phyloP scores from a whole-genome alignment of 2,329 filamentous ascomycete species.

The Trichothecium sympodiale region DNA sequence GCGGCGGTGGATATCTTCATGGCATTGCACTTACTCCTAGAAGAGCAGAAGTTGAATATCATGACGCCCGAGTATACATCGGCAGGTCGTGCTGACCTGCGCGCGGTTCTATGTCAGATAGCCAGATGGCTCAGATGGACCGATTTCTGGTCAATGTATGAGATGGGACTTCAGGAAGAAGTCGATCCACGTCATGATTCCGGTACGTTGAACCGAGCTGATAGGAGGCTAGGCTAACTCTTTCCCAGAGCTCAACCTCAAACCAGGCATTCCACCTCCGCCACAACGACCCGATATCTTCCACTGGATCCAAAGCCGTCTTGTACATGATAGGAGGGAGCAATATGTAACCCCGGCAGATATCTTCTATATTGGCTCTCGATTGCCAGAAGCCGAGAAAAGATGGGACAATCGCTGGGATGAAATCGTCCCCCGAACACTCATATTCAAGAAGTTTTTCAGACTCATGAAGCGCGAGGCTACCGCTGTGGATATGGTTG shows the following conservation, averaged over 20 bases:
- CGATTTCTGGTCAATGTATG: conserved; percentile 35
- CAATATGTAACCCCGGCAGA: conserved; percentile 32
- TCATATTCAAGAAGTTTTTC: conserved; percentile 60
- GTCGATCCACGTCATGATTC: conserved; percentile 25
- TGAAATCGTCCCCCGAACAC: conserved; percentile 51
- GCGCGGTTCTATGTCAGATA: conserved; percentile 71
- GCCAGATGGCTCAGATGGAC: conserved; percentile 70
- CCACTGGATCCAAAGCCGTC: conserved; percentile 40
- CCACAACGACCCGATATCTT: conserved; percentile 29
- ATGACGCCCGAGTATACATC: conserved; percentile 32
- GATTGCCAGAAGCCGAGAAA: conserved; percentile 22
- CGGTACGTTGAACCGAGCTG: conserved; percentile 18
- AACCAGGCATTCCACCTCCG: conserved; percentile 21
- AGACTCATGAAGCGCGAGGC: conserved; percentile 39
- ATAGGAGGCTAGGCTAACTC: conserved; percentile 4
- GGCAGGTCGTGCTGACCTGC: conserved; percentile 40
- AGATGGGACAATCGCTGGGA: conserved; percentile 30
- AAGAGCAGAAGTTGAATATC: conserved; percentile 77
- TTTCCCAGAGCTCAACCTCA: conserved; percentile 18
- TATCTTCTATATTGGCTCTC: conserved; percentile 29
- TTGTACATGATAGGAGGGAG: conserved; percentile 25
- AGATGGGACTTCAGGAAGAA: conserved; percentile 41
- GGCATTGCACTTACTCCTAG: conserved; percentile 73
- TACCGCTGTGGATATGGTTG: conserved; percentile 53
- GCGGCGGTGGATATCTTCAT: conserved; percentile 58